These are phyloP conservation scores for Umbelopsis sp. DNA, from an alignment of 192 early-diverging fungal species.

Conservation along the genomic window DNA sequence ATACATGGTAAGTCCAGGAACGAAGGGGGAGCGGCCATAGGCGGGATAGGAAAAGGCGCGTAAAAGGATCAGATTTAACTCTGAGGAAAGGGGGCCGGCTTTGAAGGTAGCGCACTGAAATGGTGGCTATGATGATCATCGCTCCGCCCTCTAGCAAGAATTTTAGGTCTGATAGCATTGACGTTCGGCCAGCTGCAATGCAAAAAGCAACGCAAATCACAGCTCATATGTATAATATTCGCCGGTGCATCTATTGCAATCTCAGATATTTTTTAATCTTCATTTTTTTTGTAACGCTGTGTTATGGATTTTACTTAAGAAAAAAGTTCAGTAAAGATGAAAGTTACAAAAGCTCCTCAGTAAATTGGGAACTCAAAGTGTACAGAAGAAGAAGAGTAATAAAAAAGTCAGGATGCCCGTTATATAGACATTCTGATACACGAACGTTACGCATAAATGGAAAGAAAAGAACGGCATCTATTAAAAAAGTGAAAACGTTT, in stretches of 20 bases:
- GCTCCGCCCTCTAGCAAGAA: neutral
- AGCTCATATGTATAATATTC: neutral
- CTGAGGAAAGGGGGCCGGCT: neutral
- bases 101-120: neutral
- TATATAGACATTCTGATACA: neutral
- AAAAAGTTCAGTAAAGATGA: neutral
- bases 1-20: neutral
- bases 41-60: neutral
- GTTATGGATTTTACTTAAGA: conserved; percentile 9
- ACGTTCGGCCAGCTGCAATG: neutral
- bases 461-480: neutral
- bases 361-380: neutral
- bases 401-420: neutral
- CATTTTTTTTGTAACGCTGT: neutral
- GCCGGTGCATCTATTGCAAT: neutral
- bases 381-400: conserved; percentile 10
- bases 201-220: neutral
- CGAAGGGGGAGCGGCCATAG: neutral
- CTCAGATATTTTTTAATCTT: neutral
- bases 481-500: conserved; percentile 14
- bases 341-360: conserved; percentile 17
- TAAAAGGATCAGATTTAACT: neutral
- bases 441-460: neutral
- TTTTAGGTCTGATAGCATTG: no score
- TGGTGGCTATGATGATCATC: neutral